A percentile compares a stretch with the other conserved stretches of the same genome.
Conservation (phyloP, 2,329 filamentous ascomycete genomes). For the Rhexocercosporidium sp. region DNA sequence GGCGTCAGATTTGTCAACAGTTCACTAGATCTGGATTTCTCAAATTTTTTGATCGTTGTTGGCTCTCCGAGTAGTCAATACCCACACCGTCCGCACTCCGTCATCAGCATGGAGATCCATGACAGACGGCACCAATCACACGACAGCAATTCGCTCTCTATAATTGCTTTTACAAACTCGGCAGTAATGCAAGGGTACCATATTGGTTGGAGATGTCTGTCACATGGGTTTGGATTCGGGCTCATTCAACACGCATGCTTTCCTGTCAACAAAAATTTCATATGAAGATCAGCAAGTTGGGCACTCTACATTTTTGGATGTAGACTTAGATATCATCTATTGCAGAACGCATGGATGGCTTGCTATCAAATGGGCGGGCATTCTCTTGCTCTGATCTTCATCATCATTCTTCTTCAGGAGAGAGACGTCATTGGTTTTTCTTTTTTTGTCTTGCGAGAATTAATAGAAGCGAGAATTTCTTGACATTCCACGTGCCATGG, state of each 20-base stretch:
- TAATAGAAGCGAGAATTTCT: neutral
- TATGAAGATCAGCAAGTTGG: neutral
- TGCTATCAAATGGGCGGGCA: neutral
- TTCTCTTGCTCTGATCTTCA: conserved; percentile 4
- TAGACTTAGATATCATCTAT: neutral
- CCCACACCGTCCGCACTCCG: too few species aligned
- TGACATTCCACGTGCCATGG: neutral
- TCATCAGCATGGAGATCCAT: neutral
- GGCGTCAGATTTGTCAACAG: neutral
- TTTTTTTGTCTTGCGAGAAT: neutral
- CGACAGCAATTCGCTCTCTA: neutral
- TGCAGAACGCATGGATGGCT: neutral
- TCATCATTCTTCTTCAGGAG: neutral
- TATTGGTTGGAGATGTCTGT: neutral
- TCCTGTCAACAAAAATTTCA: neutral
- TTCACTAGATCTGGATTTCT: too few species aligned
- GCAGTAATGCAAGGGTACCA: neutral
- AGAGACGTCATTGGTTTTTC: neutral
- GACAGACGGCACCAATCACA: neutral
- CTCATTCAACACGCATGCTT: neutral
- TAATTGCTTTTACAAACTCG: too few species aligned
- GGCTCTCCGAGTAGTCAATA: too few species aligned
- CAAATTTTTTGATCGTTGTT: too few species aligned
- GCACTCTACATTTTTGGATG: neutral
- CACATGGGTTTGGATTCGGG: neutral